Evolutionary conservation across 768 basidiomycete species (phyloP).

Genomic region (Pleurotus tuber-regium): DNA sequence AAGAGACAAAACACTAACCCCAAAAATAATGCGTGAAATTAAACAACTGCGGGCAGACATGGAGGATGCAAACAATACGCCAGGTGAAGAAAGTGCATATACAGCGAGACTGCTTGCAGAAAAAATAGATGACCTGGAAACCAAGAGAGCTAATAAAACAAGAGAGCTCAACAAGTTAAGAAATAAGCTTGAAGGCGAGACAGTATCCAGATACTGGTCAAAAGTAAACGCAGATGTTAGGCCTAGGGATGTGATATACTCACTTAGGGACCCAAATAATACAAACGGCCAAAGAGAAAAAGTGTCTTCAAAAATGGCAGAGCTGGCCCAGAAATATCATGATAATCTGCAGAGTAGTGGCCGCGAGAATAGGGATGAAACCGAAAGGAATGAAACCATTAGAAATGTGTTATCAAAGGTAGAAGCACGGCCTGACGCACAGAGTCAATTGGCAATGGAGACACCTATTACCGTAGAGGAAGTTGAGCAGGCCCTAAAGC

Average conservation of each 20-base stretch:
- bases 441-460: neutral
- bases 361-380: neutral
- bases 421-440: neutral
- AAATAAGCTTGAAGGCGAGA: conserved; percentile 5
- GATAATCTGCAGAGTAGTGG: neutral
- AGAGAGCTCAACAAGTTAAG: conserved; percentile 3
- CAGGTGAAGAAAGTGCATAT: neutral
- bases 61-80: neutral
- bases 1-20: conserved; percentile 11
- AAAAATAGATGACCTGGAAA: conserved; percentile 6
- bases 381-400: neutral
- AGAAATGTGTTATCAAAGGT: neutral
- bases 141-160: conserved; percentile 3
- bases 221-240: neutral
- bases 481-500: conserved; percentile 12
- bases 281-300: neutral
- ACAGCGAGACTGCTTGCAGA: neutral
- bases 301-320: neutral
- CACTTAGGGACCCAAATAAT: neutral
- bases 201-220: neutral
- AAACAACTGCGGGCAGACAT: neutral
- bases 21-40: conserved; percentile 7
- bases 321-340: neutral
- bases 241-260: conserved; percentile 5
- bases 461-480: conserved; percentile 13